A percentile compares a stretch with the other conserved stretches of the same genome.
Conservation (phyloP, 2,329 filamentous ascomycete species). For the Chalara sp. region DNA sequence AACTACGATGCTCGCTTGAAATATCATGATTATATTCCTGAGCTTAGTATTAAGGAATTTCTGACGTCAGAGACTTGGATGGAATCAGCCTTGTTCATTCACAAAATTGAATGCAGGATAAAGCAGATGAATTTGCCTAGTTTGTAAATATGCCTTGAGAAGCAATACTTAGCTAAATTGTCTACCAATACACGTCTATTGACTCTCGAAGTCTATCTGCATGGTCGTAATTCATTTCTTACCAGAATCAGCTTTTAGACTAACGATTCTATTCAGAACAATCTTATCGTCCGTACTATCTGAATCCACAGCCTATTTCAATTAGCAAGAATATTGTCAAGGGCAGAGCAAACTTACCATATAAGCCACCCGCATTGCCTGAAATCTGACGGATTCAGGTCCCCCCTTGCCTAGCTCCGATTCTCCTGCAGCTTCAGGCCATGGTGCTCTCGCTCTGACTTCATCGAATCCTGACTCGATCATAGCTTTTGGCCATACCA, state of each 20-base stretch:
- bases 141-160: too few species aligned
- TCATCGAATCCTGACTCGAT: conserved; percentile 81
- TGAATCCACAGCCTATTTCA: conserved; percentile 56
- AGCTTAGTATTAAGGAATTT: too few species aligned
- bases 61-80: too few species aligned
- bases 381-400: conserved; percentile 77
- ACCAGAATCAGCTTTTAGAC: conserved; percentile 78
- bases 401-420: conserved; percentile 53
- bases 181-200: background rate
- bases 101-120: too few species aligned
- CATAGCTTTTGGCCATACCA: conserved; percentile 70
- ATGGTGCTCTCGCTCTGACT: conserved; percentile 65
- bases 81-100: too few species aligned
- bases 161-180: too few species aligned
- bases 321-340: background rate
- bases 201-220: background rate
- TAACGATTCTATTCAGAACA: conserved; percentile 86
- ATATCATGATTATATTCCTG: too few species aligned
- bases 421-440: conserved; percentile 70
- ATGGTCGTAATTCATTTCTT: conserved; percentile 37
- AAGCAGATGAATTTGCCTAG: too few species aligned
- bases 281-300: conserved; percentile 75
- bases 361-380: conserved; percentile 83
- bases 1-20: too few species aligned
- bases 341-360: conserved; percentile 19